phyloP scores from a whole-genome alignment of 169 alveolate genomes.

The Besnoitia besnoiti region DNA sequence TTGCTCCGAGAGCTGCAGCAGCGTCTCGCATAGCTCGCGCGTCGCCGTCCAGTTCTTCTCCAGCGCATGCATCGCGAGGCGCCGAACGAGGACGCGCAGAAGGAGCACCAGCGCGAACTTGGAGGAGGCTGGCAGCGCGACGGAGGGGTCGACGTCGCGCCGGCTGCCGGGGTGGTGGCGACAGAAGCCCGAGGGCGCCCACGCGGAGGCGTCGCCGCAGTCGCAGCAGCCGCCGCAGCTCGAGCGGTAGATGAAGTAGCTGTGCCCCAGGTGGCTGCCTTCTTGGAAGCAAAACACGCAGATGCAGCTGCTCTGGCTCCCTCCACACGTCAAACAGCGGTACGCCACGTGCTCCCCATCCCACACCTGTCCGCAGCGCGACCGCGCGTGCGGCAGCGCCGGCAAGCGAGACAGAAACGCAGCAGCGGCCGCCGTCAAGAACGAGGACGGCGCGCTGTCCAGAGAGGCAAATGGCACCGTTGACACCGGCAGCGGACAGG shows the following conservation, averaged over 20 bases:
- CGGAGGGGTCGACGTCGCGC: background rate
- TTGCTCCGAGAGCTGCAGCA: background rate
- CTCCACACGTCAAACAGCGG: slow-evolving; percentile 74
- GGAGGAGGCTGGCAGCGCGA: background rate
- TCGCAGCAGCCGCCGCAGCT: slow-evolving; percentile 78
- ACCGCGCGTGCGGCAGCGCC: slow-evolving; percentile 17
- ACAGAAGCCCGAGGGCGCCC: slow-evolving; percentile 72
- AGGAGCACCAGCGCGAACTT: slow-evolving; percentile 40
- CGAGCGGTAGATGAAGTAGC: slow-evolving; percentile 71
- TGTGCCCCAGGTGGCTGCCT: slow-evolving; percentile 70
- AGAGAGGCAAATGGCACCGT: background rate
- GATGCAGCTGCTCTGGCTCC: slow-evolving; percentile 71
- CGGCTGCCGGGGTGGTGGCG: slow-evolving; percentile 38
- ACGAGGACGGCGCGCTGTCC: background rate
- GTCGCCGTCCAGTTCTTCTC: slow-evolving; percentile 18
- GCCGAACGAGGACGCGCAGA: slow-evolving; percentile 29
- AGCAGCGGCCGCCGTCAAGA: background rate
- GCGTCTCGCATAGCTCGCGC: background rate
- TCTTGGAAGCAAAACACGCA: slow-evolving; percentile 74
- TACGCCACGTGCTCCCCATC: slow-evolving; percentile 75
- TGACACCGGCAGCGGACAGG: background rate
- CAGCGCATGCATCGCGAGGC: slow-evolving; percentile 24
- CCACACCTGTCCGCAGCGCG: slow-evolving; percentile 74
- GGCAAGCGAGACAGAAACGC: background rate
- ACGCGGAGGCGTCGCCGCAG: slow-evolving; percentile 75